phyloP scores from a whole-genome alignment of 805 yeast genomes.

The Spathaspora gorwiae region DNA sequence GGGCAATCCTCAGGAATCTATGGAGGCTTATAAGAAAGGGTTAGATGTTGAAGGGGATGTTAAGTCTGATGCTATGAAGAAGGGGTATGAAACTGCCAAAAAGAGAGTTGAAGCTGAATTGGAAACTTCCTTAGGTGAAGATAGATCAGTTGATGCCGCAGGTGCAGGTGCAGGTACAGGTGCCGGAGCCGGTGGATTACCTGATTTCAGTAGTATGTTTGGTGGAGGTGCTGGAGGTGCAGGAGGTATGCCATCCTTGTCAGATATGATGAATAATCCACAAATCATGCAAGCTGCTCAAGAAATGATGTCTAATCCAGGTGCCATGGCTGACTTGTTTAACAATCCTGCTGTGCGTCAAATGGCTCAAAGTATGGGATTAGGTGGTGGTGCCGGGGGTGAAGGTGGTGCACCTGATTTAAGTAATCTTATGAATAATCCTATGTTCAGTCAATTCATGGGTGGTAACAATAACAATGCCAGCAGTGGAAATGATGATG shows the following conservation, averaged over 20 bases:
- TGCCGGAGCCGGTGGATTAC: slow-evolving; percentile 54
- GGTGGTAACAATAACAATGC: slow-evolving; percentile 33
- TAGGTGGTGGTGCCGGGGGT: slow-evolving; percentile 61
- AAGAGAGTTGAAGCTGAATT: slow-evolving; percentile 77
- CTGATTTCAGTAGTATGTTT: slow-evolving; percentile 70
- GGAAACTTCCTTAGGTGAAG: slow-evolving; percentile 32
- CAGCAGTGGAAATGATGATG: too few relatives aligned
- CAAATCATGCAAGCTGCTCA: slow-evolving; percentile 87
- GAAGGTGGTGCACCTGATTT: slow-evolving; percentile 57
- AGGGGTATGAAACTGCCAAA: slow-evolving; percentile 92
- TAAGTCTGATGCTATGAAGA: slow-evolving; percentile 84
- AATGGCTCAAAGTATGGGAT: slow-evolving; percentile 76
- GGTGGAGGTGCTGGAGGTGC: slow-evolving; percentile 53
- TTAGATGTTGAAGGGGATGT: slow-evolving; percentile 80
- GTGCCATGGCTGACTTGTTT: slow-evolving; percentile 68
- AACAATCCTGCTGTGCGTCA: slow-evolving; percentile 74
- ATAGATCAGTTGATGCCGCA: slow-evolving; percentile 26
- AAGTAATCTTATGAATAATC: slow-evolving; percentile 74
- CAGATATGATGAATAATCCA: slow-evolving; percentile 82
- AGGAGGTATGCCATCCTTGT: slow-evolving; percentile 69
- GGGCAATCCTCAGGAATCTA: slow-evolving; percentile 85
- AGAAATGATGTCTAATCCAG: slow-evolving; percentile 81
- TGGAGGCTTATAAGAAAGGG: slow-evolving; percentile 87
- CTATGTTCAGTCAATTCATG: slow-evolving; percentile 67
- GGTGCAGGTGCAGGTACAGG: slow-evolving; percentile 38